These are phyloP conservation scores for Malassezia pachydermatis DNA, from an alignment of 1,284 basidiomycete genomes.

Conservation along the genomic window DNA sequence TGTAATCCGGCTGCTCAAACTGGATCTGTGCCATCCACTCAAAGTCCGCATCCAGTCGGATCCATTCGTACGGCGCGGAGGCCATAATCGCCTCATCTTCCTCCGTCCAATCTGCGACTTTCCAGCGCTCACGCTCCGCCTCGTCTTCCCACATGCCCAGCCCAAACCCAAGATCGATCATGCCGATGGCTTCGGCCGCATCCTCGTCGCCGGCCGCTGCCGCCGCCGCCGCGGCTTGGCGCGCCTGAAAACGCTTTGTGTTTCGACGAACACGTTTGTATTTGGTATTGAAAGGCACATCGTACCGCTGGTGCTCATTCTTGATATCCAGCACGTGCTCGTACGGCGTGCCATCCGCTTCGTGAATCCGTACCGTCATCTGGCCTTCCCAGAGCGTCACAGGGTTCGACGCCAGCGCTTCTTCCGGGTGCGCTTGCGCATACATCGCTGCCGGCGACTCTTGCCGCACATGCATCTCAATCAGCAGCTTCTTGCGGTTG, in stretches of 20 bases:
- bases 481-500: constrained; percentile 94
- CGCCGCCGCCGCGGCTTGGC: constrained; percentile 82
- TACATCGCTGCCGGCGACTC: constrained; percentile 60
- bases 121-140: constrained; percentile 72
- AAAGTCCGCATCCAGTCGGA: constrained; percentile 95
- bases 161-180: constrained; percentile 92
- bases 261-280: constrained; percentile 92
- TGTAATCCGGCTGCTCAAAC: constrained; percentile 93
- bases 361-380: constrained; percentile 97
- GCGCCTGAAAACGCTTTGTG: constrained; percentile 84
- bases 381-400: constrained; percentile 56
- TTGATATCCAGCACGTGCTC: constrained; percentile 94
- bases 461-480: constrained; percentile 88
- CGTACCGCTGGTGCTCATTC: constrained; percentile 74
- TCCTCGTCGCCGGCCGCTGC: constrained; percentile 62
- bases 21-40: constrained; percentile 90
- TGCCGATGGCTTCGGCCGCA: constrained; percentile 81
- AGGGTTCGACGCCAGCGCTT: constrained; percentile 50
- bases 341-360: constrained; percentile 96
- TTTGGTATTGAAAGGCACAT: constrained; percentile 99
- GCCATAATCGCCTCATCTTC: constrained; percentile 85
- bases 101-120: constrained; percentile 91
- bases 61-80: constrained; percentile 89
- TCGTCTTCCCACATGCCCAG: constrained; percentile 76
- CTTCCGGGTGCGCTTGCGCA: constrained; percentile 34